Base-by-base conservation (phyloP, 176 grass and related monocot genomes). In the Aegilops speltoides region DNA sequence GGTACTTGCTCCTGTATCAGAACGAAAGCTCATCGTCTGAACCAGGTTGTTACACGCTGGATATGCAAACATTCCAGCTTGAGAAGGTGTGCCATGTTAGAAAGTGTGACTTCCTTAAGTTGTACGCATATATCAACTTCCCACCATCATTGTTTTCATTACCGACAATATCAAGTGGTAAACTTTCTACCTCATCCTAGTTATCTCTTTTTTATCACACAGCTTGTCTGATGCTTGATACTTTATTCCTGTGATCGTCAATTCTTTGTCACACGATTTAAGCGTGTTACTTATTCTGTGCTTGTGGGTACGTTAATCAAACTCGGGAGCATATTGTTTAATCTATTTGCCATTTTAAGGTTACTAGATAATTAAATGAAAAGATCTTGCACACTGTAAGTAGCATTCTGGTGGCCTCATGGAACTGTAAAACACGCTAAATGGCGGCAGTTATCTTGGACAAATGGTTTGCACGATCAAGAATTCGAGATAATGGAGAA, bases 11-110 rank as follows among this genome's bases (percentile, higher is more conserved):
- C 28, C 2, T 68, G 29, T 68, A 17, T 68, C 16, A 9, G 29
- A 0, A 0, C 9, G 0, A 2, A 1, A 9, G 65, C 15, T 64
- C 61, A 64, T 12, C 23, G 10, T 2, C 10, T 24, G 23, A 5
- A 24, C 10, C n/a, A 26, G 65, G 15, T 16, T 33, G 31, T 33
- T 32, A 68, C 28, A 68, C 65, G 0, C 29, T 68, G 65, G 65
- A 68, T 31, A 12, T 17, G 15, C 16, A 68, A 68, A 68, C 65
- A 33, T 68, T 68, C 15, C 65, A 33, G 0, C 65, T 68, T 19
- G 15, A 68, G 65, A 68, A 68, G 15, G 15, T 68, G 65, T 68
- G 29, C 28, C 0, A 33, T 7, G 15, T 6, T 68, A 17, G 0
- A 19, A 0, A 3, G 28, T 19, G 0, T 68, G 17, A 3, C 2